Evolutionary conservation across 371 early-diverging fungal species (phyloP), one percentile per base, ranked within the genome.

Genomic region (Saksenaea oblongispora): DNA sequence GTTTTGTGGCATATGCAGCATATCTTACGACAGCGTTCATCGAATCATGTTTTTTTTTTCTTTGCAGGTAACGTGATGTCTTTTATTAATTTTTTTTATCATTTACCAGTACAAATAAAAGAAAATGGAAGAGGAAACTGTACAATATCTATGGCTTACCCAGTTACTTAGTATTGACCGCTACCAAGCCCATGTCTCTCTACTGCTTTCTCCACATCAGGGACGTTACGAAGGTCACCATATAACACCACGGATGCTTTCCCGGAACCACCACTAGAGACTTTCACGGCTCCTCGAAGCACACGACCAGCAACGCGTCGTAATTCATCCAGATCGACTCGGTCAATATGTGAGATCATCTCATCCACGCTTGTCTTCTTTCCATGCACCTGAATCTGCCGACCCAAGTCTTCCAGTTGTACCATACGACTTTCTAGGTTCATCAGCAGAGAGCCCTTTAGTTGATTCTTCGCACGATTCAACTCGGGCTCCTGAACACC

Each of bases 371-470:
- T 79, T 0, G 95, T 79, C 73, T 93, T 91, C 59, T 84, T 74
- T 3, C 91, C 92, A 66, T 89, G 86, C 0, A 90, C 86, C 72
- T 94, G 90, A 5, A 95, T 87, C 76, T 98, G 98, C 61, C 96
- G 85, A 18, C 95, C 97, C 36, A 98, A 71, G 74, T 98, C 98
- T 74, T 97, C 98, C 3, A 97, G 82, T 75, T 95, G 92, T 0
- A 97, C 93, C 85, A 93, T 84, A 55, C 94, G 86, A 70, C 89
- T 89, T 69, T 98, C 98, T 14, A 98, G 83, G 56, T 90, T 92
- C 97, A 98, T 97, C 42, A 98, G 78, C 51, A 98, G 72, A 34
- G 89, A 91, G 51, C 90, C 89, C 77, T 95, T 94, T 47, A 98
- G 85, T 75, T 96, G 96, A 83, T 97, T 97, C 76, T 97, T 97